These are phyloP conservation scores for Metschnikowia cubensis DNA, from an alignment of 805 yeast species.

Conservation along the genomic window DNA sequence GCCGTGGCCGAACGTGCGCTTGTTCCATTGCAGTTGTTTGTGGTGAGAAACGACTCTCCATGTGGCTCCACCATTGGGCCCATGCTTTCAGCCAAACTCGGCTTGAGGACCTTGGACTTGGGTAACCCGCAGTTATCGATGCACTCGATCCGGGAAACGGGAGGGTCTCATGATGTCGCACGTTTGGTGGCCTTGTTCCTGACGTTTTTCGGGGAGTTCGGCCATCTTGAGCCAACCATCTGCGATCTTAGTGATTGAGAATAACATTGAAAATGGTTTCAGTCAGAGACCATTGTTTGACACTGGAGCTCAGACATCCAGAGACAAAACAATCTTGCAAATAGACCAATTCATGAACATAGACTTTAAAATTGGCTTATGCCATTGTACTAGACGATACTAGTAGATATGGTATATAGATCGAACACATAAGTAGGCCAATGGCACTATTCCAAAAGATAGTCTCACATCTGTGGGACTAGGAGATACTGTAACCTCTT, in stretches of 20 bases:
- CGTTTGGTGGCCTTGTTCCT: constrained; percentile 58
- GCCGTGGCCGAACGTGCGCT: constrained; percentile 60
- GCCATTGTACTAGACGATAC: too few species aligned
- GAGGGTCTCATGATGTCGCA: constrained; percentile 72
- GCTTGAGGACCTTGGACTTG: constrained; percentile 80
- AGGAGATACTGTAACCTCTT: too few species aligned
- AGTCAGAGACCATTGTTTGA: neutral
- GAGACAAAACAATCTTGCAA: too few species aligned
- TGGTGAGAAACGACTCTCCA: constrained; percentile 88
- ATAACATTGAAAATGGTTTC: too few species aligned
- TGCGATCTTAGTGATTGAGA: neutral
- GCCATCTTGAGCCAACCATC: constrained; percentile 21
- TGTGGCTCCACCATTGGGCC: constrained; percentile 98
- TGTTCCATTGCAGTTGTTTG: constrained; percentile 88
- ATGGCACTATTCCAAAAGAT: too few species aligned
- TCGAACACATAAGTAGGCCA: too few species aligned
- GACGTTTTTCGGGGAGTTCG: constrained; percentile 49
- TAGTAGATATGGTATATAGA: too few species aligned
- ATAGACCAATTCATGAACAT: too few species aligned
- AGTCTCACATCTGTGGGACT: too few species aligned
- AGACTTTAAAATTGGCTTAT: too few species aligned
- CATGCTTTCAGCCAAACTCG: constrained; percentile 79
- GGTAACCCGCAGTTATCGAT: constrained; percentile 91
- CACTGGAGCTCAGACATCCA: neutral
- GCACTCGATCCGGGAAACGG: constrained; percentile 93